These are phyloP conservation scores for Borealophlyctis nickersoniae DNA, from an alignment of 192 early-diverging fungal species.

Conservation along the genomic window DNA sequence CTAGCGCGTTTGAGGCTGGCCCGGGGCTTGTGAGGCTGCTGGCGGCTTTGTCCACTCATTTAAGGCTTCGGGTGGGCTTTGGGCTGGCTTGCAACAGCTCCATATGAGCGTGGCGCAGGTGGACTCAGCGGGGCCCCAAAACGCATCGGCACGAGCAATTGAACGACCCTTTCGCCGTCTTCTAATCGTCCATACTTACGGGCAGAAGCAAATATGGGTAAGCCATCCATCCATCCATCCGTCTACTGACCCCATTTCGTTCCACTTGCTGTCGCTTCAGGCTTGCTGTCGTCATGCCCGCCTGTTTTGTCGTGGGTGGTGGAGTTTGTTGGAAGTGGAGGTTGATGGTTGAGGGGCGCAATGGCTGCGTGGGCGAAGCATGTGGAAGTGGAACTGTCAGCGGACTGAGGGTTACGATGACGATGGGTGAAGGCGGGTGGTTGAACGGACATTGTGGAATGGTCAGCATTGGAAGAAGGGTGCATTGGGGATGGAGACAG, in stretches of 20 bases:
- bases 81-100: no score
- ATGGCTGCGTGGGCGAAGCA: neutral
- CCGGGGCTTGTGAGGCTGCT: no score
- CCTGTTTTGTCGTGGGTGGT: neutral
- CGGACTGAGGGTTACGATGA: neutral
- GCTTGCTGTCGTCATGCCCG: neutral
- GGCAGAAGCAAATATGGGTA: constrained; percentile 15
- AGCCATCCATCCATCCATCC: constrained; percentile 12
- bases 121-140: no score
- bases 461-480: neutral
- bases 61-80: no score
- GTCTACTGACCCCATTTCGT: neutral
- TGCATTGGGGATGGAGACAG: neutral
- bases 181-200: neutral
- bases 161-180: neutral
- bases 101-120: no score
- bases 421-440: neutral
- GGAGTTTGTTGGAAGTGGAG: constrained; percentile 18
- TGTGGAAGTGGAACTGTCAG: neutral
- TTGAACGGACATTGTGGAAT: neutral
- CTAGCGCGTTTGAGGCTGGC: no score
- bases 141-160: no score
- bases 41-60: no score
- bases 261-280: neutral
- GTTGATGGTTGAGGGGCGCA: neutral